phyloP scores from a whole-genome alignment of 2,329 filamentous ascomycete species.

The Alternaria brassicicola region DNA sequence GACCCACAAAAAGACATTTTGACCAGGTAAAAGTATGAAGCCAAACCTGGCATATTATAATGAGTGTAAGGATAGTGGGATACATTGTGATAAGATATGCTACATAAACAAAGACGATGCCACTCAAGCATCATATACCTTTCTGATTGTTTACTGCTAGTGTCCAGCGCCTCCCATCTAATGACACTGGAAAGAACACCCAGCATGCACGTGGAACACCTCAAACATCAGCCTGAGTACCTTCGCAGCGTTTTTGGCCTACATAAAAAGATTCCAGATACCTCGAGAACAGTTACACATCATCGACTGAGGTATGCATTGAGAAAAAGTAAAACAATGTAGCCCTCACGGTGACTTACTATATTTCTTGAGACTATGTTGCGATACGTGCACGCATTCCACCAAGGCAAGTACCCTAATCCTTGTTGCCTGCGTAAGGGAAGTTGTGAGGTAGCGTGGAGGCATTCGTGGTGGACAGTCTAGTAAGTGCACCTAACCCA shows the following conservation, averaged over 20 bases:
- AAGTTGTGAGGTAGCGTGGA: not conserved
- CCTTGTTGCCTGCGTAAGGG: not conserved
- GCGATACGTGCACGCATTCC: not conserved
- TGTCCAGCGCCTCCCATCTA: not conserved
- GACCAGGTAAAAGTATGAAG: not conserved
- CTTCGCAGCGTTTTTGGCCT: not conserved
- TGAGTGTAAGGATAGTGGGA: not conserved
- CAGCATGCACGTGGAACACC: not conserved
- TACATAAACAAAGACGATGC: not conserved
- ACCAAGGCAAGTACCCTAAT: not conserved
- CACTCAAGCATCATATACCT: not conserved
- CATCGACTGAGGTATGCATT: not conserved
- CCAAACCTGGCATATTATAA: not conserved
- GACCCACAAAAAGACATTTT: not conserved
- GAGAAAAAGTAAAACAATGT: not conserved
- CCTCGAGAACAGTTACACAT: not conserved
- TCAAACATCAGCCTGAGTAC: not conserved
- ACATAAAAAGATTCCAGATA: not conserved
- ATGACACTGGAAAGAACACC: not conserved
- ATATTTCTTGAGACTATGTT: not conserved
- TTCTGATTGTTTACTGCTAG: not conserved
- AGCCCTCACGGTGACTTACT: not conserved
- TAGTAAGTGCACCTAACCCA: not conserved
- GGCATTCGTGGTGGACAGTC: not conserved
- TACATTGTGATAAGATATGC: not conserved